Percentiles rank a stretch among this genome's conserved stretches.
Conservation (phyloP, 2,329 filamentous ascomycete genomes). For the Canariomyces notabilis region DNA sequence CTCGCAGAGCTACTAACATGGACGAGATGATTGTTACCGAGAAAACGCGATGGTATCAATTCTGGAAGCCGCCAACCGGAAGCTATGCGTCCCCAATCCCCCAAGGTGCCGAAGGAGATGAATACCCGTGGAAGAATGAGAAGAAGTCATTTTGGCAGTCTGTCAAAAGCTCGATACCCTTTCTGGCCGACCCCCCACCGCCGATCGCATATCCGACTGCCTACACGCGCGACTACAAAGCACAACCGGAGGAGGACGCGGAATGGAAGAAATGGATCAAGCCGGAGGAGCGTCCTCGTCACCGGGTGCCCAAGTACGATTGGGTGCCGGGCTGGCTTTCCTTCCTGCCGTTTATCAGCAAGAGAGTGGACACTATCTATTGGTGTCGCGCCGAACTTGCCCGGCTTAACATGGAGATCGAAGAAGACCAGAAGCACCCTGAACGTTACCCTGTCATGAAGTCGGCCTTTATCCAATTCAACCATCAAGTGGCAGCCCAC, state of each 20-base stretch:
- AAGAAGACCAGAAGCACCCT: slow-evolving; percentile 77
- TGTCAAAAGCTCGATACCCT: slow-evolving; percentile 46
- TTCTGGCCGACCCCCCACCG: slow-evolving; percentile 41
- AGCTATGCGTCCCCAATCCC: slow-evolving; percentile 58
- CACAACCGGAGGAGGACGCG: slow-evolving; percentile 59
- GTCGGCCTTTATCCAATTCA: slow-evolving; percentile 97
- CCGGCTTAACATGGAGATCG: slow-evolving; percentile 84
- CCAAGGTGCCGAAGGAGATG: slow-evolving; percentile 46
- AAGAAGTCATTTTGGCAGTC: slow-evolving; percentile 48
- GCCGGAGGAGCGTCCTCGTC: slow-evolving; percentile 77
- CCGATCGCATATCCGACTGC: slow-evolving; percentile 56
- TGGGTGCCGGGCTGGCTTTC: slow-evolving; percentile 64
- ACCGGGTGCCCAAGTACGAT: slow-evolving; percentile 61
- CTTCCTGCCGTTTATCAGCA: slow-evolving; percentile 70
- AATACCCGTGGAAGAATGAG: slow-evolving; percentile 38
- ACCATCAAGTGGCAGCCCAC: slow-evolving; percentile 92
- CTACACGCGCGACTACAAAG: slow-evolving; percentile 54
- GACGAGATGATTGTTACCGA: slow-evolving; percentile 46
- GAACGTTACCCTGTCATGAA: slow-evolving; percentile 90
- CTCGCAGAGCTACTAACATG: slow-evolving; percentile 44
- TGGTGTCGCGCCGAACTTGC: slow-evolving; percentile 84
- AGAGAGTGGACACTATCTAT: slow-evolving; percentile 93
- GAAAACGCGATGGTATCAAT: slow-evolving; percentile 52
- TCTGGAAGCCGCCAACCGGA: slow-evolving; percentile 59
- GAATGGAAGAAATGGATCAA: slow-evolving; percentile 80